These are phyloP conservation scores for Hysterium pulicare DNA, from an alignment of 2,329 filamentous ascomycete species.

Conservation along the genomic window DNA sequence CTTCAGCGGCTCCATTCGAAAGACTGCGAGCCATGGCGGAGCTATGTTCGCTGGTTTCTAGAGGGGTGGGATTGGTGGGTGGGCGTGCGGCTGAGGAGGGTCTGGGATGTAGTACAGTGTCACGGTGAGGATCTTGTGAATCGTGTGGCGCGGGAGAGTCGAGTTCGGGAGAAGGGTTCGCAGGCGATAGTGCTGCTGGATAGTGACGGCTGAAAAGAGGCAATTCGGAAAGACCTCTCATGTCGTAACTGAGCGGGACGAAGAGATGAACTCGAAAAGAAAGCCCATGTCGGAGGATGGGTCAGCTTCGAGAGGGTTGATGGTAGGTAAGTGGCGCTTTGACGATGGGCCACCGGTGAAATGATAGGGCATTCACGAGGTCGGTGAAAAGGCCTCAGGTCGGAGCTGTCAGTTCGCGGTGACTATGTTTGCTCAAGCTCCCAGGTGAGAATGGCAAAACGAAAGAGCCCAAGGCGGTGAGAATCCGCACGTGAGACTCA, in stretches of 20 bases:
- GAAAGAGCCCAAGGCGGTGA: too few relatives aligned
- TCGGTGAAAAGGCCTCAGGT: too few relatives aligned
- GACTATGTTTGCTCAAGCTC: too few relatives aligned
- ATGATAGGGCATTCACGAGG: too few relatives aligned
- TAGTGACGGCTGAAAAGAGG: conserved; percentile 19
- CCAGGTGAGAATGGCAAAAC: too few relatives aligned
- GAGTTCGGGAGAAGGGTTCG: conserved; percentile 2
- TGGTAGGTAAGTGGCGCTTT: too few relatives aligned
- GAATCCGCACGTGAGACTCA: too few relatives aligned
- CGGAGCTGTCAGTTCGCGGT: too few relatives aligned
- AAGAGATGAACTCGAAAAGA: conserved; percentile 16
- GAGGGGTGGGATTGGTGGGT: conserved; percentile 12
- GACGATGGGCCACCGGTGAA: too few relatives aligned
- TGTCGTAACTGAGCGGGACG: conserved; percentile 23
- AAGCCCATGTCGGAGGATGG: conserved; percentile 28
- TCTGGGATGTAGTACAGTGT: conserved; percentile 21
- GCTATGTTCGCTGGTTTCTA: conserved; percentile 18
- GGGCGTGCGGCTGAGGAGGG: conserved; percentile 21
- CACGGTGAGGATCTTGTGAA: conserved; percentile 12
- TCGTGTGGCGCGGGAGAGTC: conserved; percentile 10
- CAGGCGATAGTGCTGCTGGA: not conserved
- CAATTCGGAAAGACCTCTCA: conserved; percentile 28
- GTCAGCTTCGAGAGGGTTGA: not conserved
- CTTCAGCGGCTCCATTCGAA: conserved; percentile 2
- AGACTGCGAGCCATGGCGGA: conserved; percentile 5